These are phyloP conservation scores for Tuber calosporum DNA, from an alignment of 495 filamentous ascomycete species.

Conservation along the genomic window DNA sequence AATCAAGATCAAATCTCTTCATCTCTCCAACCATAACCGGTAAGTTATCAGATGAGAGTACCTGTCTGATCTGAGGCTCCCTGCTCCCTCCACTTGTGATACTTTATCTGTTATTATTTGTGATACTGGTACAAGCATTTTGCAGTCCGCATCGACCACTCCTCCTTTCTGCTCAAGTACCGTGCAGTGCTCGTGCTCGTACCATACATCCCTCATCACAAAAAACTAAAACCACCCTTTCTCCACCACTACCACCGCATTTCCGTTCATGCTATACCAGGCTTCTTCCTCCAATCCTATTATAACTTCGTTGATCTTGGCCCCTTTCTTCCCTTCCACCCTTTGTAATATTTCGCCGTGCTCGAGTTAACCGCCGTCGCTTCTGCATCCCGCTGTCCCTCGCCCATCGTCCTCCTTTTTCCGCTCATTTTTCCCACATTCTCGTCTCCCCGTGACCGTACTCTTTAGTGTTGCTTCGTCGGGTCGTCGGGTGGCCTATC, in stretches of 20 bases:
- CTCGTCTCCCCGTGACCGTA: background rate
- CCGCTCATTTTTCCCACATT: background rate
- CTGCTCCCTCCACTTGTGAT: no score
- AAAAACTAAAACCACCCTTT: background rate
- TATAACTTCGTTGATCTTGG: background rate
- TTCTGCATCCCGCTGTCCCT: background rate
- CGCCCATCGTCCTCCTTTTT: background rate
- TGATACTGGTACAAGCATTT: background rate
- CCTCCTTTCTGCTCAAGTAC: no score
- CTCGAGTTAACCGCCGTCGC: background rate
- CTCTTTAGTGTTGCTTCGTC: background rate
- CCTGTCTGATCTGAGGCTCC: background rate
- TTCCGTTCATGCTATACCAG: background rate
- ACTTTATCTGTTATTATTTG: background rate
- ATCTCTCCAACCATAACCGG: background rate
- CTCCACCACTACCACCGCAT: background rate
- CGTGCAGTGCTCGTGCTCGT: no score
- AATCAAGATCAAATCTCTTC: background rate
- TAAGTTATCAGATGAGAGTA: background rate
- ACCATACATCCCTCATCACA: background rate
- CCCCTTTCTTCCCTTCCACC: background rate
- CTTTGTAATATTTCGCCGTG: background rate
- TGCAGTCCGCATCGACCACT: background rate
- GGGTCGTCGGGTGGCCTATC: background rate
- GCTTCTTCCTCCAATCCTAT: background rate